Evolutionary conservation across 768 basidiomycete species (phyloP).

Genomic region (Suillus subalutaceus): DNA sequence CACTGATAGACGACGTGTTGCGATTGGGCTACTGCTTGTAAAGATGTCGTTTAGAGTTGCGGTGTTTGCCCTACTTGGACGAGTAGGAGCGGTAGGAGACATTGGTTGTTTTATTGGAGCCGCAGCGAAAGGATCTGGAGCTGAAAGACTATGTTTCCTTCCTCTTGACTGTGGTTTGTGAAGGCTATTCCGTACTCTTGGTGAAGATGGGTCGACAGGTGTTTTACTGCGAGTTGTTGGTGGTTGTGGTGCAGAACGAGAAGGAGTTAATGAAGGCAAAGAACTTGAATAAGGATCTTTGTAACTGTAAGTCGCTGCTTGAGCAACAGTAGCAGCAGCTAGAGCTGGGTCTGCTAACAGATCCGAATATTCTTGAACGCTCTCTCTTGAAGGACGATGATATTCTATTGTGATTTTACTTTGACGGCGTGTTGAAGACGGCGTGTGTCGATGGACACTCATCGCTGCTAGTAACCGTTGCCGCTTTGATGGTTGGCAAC

Average conservation of each 20-base stretch:
- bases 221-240: slow-evolving; percentile 34
- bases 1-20: slow-evolving; percentile 55
- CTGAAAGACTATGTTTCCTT: slow-evolving; percentile 53
- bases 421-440: slow-evolving; percentile 32
- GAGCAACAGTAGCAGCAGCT: slow-evolving; percentile 54
- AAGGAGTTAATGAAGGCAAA: slow-evolving; percentile 26
- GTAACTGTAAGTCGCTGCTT: slow-evolving; percentile 34
- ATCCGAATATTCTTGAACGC: slow-evolving; percentile 77
- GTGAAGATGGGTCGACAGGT: slow-evolving; percentile 33
- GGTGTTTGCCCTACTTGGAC: slow-evolving; percentile 85
- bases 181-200: slow-evolving; percentile 52
- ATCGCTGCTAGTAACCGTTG: slow-evolving; percentile 9
- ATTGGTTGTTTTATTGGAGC: slow-evolving; percentile 35
- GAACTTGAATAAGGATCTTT: slow-evolving; percentile 38
- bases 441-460: slow-evolving; percentile 24
- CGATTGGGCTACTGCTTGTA: slow-evolving; percentile 42
- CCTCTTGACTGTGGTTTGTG: slow-evolving; percentile 61
- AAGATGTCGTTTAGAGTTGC: slow-evolving; percentile 79
- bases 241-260: slow-evolving; percentile 49
- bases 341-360: slow-evolving; percentile 64
- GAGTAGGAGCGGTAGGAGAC: slow-evolving; percentile 61
- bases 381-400: slow-evolving; percentile 72
- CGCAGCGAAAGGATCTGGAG: slow-evolving; percentile 60
- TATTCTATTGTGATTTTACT: slow-evolving; percentile 78
- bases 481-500: slow-evolving; percentile 7